A percentile compares a stretch with the other conserved stretches of the same genome.
phyloP scores from a whole-genome alignment of 495 filamentous ascomycete genomes.

The Xeromyces bisporus region DNA sequence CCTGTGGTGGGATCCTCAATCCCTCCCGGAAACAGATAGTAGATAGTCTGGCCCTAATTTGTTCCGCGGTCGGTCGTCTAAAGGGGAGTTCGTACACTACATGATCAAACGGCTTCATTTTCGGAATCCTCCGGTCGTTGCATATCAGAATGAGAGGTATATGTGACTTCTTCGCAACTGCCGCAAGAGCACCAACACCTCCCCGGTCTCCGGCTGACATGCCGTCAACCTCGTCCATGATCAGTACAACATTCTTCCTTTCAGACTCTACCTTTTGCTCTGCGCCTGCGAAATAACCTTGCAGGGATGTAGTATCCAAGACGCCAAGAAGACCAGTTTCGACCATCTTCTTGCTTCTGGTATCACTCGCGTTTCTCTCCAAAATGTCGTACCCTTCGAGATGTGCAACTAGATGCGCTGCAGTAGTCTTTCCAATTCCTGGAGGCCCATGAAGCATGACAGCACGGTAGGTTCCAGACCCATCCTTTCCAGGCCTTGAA shows the following conservation, averaged over 20 bases:
- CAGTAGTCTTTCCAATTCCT: slow-evolving; percentile 95
- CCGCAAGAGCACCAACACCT: slow-evolving; percentile 84
- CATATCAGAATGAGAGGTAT: slow-evolving; percentile 95
- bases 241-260: slow-evolving; percentile 83
- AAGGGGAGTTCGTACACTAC: slow-evolving; percentile 76
- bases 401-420: slow-evolving; percentile 84
- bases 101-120: slow-evolving; percentile 94
- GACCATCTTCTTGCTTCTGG: slow-evolving; percentile 93
- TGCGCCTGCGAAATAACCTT: slow-evolving; percentile 80
- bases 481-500: slow-evolving; percentile 63
- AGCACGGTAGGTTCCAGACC: slow-evolving; percentile 57
- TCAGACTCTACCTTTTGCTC: slow-evolving; percentile 59
- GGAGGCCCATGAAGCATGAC: slow-evolving; percentile 90
- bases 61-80: slow-evolving; percentile 70
- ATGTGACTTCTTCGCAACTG: slow-evolving; percentile 84
- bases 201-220: slow-evolving; percentile 97
- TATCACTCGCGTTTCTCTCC: slow-evolving; percentile 92
- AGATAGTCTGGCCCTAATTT: slow-evolving; percentile 75
- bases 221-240: slow-evolving; percentile 99
- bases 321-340: slow-evolving; percentile 74
- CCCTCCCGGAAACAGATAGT: slow-evolving; percentile 90
- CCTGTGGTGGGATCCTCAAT: slow-evolving; percentile 65
- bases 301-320: slow-evolving; percentile 79
- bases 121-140: slow-evolving; percentile 80
- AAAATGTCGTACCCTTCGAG: slow-evolving; percentile 85